A percentile compares a stretch with the other conserved stretches of the same genome.
Conservation (phyloP, 495 filamentous ascomycete genomes). For the Penicillium angulare region DNA sequence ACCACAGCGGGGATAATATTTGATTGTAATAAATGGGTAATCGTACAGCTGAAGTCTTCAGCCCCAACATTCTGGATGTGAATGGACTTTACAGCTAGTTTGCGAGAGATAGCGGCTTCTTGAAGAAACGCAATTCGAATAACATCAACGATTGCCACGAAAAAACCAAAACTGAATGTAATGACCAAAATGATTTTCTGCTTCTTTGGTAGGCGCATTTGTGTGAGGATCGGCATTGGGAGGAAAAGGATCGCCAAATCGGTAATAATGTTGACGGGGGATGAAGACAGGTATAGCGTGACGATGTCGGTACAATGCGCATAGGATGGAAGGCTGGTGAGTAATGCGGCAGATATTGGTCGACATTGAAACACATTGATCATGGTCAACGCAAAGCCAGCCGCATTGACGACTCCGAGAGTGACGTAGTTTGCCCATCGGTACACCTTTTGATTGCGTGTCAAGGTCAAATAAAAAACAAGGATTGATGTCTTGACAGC, state of each 20-base stretch:
- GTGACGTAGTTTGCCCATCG: constrained; percentile 68
- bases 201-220: constrained; percentile 76
- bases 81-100: constrained; percentile 28
- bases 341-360: constrained; percentile 66
- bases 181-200: constrained; percentile 83
- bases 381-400: constrained; percentile 75
- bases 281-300: constrained; percentile 78
- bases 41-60: constrained; percentile 57
- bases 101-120: constrained; percentile 54
- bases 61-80: constrained; percentile 31
- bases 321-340: constrained; percentile 36
- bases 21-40: background rate
- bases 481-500: constrained; percentile 84
- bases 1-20: background rate
- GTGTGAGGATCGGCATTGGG: constrained; percentile 83
- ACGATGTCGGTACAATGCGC: constrained; percentile 70
- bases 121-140: constrained; percentile 88
- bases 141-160: constrained; percentile 85
- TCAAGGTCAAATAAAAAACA: constrained; percentile 79
- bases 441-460: constrained; percentile 70
- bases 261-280: constrained; percentile 82
- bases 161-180: constrained; percentile 80
- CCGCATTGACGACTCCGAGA: constrained; percentile 69
- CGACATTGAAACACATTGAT: constrained; percentile 86
- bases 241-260: constrained; percentile 78